phyloP scores from a whole-genome alignment of 495 filamentous ascomycete species.

The Aspergillus biplanus region DNA sequence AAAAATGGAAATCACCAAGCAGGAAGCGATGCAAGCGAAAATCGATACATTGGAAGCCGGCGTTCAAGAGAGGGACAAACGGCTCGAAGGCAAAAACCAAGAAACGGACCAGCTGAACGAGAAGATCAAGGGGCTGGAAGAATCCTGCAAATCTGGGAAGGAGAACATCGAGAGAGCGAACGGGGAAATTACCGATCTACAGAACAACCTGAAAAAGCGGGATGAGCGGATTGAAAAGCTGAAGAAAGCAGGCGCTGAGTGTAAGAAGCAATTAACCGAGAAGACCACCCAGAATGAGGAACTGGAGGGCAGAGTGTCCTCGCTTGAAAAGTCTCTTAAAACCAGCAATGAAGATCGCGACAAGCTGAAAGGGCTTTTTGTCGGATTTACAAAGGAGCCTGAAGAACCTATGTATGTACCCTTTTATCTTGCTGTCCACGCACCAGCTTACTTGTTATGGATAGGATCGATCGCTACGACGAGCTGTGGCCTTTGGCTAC shows the following conservation, averaged over 20 bases:
- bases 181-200: slow-evolving; percentile 18
- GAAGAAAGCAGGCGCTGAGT: slow-evolving; percentile 13
- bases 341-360: slow-evolving; percentile 9
- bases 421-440: neutral
- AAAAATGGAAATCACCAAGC: neutral
- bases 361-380: slow-evolving; percentile 20
- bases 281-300: slow-evolving; percentile 13
- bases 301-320: slow-evolving; percentile 14
- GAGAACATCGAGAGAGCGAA: slow-evolving; percentile 16
- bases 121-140: slow-evolving; percentile 16
- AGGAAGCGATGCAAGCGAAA: neutral
- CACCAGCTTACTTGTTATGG: slow-evolving; percentile 5
- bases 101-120: slow-evolving; percentile 5
- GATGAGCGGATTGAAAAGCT: slow-evolving; percentile 22
- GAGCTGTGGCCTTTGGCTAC: slow-evolving; percentile 25
- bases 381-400: slow-evolving; percentile 11
- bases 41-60: slow-evolving; percentile 1
- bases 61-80: slow-evolving; percentile 1
- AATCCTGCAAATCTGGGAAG: slow-evolving; percentile 8
- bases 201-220: slow-evolving; percentile 23
- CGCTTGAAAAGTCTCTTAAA: slow-evolving; percentile 15
- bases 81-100: slow-evolving; percentile 15
- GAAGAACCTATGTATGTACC: slow-evolving; percentile 24
- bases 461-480: slow-evolving; percentile 19
- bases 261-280: slow-evolving; percentile 11